Base-by-base conservation (phyloP, 2,329 filamentous ascomycete species). In the Purpureocillium lavendulum region DNA sequence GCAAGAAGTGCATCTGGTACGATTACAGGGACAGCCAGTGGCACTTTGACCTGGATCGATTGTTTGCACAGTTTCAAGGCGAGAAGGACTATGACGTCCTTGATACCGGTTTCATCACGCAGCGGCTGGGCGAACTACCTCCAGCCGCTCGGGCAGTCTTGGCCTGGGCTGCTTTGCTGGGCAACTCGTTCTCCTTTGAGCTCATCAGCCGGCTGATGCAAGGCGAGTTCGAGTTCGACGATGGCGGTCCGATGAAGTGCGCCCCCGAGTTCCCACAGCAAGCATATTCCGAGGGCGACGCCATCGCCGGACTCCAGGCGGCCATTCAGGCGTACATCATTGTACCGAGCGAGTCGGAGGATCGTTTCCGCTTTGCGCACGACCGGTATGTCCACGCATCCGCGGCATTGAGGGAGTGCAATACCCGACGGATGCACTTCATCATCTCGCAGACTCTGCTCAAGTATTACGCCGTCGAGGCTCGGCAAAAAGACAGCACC, bases 1-100 rank as follows among this genome's bases (percentile, higher is more conserved):
- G 86, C 31, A 92, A 87, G 55, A 82, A 82, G 49, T 94, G 86
- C 57, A 84, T 96, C 36, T 94, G 82, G 76, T 96, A 94, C 59
- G 87, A 88, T 45, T 95, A 92, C 71, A 80, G 80, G 49, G 77
- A 83, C 47, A 85, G 80, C 35, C 73, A 75, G 34, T 97, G 90
- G 90, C 73, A 83, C 33, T 96, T 82, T 56, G 84, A 94, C 53
- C 65, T 96, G 10, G 88, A 96, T 59, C 79, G 76, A 47, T 77
- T 96, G 2, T 95, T 95, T 54, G 80, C 83, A 35, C 81, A 94
- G 47, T 94, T 96, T 52, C 77, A 84, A 50, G 80, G 82, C 33
- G 81, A 87, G 36, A 78, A 82, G 42, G 83, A 88, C 52, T 85
- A 87, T 39, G 80, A 88, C 44, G 82, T 85, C 9, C 73, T 94